phyloP scores from a whole-genome alignment of 495 filamentous ascomycete genomes.

The Aspergillus homomorphus region DNA sequence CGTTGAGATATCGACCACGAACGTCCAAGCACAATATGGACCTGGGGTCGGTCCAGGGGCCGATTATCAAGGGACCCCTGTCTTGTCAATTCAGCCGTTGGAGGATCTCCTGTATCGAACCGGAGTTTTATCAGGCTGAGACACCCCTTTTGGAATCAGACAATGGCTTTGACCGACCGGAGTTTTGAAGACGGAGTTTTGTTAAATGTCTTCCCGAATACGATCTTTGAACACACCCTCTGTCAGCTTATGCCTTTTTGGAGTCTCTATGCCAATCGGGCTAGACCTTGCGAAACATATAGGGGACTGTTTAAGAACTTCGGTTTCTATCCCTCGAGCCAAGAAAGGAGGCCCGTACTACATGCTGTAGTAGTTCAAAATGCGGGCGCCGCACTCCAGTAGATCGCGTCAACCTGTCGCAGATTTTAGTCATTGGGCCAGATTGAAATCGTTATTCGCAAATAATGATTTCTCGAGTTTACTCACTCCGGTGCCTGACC shows the following conservation, averaged over 20 bases:
- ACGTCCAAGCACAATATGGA: neutral
- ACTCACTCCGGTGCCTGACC: neutral
- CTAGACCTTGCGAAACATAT: neutral
- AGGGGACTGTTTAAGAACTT: neutral
- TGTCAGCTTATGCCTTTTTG: neutral
- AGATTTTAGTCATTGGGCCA: neutral
- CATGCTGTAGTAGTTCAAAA: neutral
- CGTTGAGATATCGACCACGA: neutral
- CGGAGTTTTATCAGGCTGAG: constrained; percentile 5
- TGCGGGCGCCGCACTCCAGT: neutral
- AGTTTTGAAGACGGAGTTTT: constrained; percentile 20
- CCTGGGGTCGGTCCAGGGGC: neutral
- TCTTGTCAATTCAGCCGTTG: neutral
- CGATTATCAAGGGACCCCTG: neutral
- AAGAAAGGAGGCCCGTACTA: neutral
- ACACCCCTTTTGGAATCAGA: neutral
- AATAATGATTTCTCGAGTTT: neutral
- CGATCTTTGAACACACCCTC: neutral
- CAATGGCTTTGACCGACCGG: constrained; percentile 7
- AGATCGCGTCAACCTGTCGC: neutral
- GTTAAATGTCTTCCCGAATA: neutral
- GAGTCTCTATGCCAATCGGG: neutral
- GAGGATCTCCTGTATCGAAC: neutral
- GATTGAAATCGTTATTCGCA: neutral
- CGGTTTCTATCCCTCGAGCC: neutral